These are phyloP conservation scores for Claviceps maximensis DNA, from an alignment of 2,329 filamentous ascomycete genomes.

Conservation along the genomic window DNA sequence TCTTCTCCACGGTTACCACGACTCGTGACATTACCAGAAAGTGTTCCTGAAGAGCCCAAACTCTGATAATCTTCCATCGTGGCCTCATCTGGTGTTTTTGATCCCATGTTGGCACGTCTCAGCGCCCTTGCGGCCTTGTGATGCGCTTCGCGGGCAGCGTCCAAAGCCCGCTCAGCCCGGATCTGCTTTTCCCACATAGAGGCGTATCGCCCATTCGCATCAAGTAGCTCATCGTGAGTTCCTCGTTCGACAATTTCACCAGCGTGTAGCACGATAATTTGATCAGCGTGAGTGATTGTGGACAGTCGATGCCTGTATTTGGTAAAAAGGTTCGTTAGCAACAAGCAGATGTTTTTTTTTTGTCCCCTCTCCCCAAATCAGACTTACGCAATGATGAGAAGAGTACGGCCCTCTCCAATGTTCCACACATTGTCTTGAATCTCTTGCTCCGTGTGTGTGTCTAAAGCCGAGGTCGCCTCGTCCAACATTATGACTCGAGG, in stretches of 20 bases:
- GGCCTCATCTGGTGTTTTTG: conserved; percentile 23
- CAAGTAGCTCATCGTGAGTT: conserved; percentile 64
- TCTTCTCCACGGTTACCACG: conserved; percentile 20
- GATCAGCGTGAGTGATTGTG: conserved; percentile 74
- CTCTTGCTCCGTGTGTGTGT: conserved; percentile 85
- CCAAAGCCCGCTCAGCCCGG: conserved; percentile 52
- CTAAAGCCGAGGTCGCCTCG: conserved; percentile 82
- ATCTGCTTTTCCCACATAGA: conserved; percentile 88
- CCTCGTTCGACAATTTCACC: conserved; percentile 69
- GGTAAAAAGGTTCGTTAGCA: conserved; percentile 10
- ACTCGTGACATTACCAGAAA: conserved; percentile 22
- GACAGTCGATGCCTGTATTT: conserved; percentile 57
- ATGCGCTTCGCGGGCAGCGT: conserved; percentile 23
- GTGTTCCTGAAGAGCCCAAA: conserved; percentile 30
- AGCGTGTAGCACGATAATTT: conserved; percentile 65
- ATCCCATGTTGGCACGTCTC: conserved; percentile 35
- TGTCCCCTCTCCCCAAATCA: neutral
- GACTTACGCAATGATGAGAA: conserved; percentile 83
- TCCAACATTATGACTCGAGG: conserved; percentile 86
- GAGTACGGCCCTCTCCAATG: conserved; percentile 73
- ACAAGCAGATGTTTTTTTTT: neutral
- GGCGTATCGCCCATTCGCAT: conserved; percentile 57
- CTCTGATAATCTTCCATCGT: conserved; percentile 33
- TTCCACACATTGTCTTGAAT: conserved; percentile 78
- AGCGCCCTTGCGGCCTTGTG: conserved; percentile 24